Evolutionary conservation across 2,329 filamentous ascomycete genomes (phyloP).

Genomic region (Cytospora leucostoma): DNA sequence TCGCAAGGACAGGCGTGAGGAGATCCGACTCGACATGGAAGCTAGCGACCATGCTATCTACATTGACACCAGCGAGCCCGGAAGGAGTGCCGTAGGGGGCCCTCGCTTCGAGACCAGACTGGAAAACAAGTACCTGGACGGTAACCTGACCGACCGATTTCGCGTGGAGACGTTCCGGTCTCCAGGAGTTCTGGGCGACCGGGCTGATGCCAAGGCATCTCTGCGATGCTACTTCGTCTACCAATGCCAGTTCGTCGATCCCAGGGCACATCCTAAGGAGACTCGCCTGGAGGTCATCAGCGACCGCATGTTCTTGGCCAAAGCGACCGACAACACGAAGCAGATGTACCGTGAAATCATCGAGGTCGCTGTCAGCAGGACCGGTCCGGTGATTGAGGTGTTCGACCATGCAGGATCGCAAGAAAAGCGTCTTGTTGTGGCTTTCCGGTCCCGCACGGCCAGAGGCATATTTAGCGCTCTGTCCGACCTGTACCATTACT

Average conservation of each 20-base stretch:
- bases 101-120: constrained; percentile 94
- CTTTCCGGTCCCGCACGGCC: constrained; percentile 90
- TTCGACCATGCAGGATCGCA: constrained; percentile 90
- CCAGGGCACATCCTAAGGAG: constrained; percentile 73
- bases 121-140: constrained; percentile 92
- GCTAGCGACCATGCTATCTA: constrained; percentile 94
- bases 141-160: constrained; percentile 71
- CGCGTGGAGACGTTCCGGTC: constrained; percentile 98
- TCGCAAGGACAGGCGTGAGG: constrained; percentile 87
- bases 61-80: constrained; percentile 94
- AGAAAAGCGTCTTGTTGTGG: constrained; percentile 92
- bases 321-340: constrained; percentile 94
- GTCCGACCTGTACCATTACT: constrained; percentile 97
- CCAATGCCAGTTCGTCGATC: constrained; percentile 85
- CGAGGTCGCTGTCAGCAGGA: constrained; percentile 77
- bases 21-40: constrained; percentile 96
- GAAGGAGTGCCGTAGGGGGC: constrained; percentile 72
- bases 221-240: constrained; percentile 99
- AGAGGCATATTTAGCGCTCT: constrained; percentile 92
- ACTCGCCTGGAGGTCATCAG: constrained; percentile 89
- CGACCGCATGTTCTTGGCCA: constrained; percentile 91
- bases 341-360: constrained; percentile 95
- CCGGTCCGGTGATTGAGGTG: constrained; percentile 94
- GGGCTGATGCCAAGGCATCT: constrained; percentile 71
- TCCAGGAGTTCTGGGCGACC: constrained; percentile 71